Conservation (phyloP, 2,329 filamentous ascomycete genomes). For the Pleoardoris graminearum region DNA sequence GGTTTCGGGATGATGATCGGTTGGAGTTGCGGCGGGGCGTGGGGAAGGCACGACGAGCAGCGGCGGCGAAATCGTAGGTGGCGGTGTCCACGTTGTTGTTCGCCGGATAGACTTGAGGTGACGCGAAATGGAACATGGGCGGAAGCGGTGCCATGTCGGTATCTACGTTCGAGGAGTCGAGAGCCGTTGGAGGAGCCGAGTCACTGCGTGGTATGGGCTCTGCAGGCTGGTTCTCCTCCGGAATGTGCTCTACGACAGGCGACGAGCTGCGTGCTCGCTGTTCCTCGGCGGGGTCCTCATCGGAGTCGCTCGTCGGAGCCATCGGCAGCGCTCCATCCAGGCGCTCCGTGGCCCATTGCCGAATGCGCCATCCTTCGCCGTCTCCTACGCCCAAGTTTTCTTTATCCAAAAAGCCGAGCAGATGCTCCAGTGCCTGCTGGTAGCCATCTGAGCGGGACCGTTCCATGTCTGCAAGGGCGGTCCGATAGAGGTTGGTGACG, state of each 20-base stretch:
- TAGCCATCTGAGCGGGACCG: slow-evolving; percentile 81
- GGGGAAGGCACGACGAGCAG: slow-evolving; percentile 38
- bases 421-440: slow-evolving; percentile 89
- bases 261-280: slow-evolving; percentile 65
- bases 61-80: slow-evolving; percentile 30
- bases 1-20: slow-evolving; percentile 41
- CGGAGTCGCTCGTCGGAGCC: slow-evolving; percentile 63
- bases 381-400: slow-evolving; percentile 77
- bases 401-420: slow-evolving; percentile 82
- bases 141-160: slow-evolving; percentile 36
- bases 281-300: slow-evolving; percentile 65
- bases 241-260: slow-evolving; percentile 58
- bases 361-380: slow-evolving; percentile 71
- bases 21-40: slow-evolving; percentile 38
- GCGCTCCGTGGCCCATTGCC: slow-evolving; percentile 70
- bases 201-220: slow-evolving; percentile 30
- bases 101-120: slow-evolving; percentile 62
- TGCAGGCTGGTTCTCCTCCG: slow-evolving; percentile 43
- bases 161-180: slow-evolving; percentile 36
- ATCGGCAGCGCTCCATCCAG: slow-evolving; percentile 64
- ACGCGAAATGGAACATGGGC: slow-evolving; percentile 68
- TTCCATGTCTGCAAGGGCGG: slow-evolving; percentile 75
- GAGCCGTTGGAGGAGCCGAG: slow-evolving; percentile 45
- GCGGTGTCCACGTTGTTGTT: slow-evolving; percentile 42
- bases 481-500: slow-evolving; percentile 96